These are phyloP conservation scores for Dillenia suffruticosa DNA, from an alignment of 164 flowering plant genomes.

Conservation along the genomic window DNA sequence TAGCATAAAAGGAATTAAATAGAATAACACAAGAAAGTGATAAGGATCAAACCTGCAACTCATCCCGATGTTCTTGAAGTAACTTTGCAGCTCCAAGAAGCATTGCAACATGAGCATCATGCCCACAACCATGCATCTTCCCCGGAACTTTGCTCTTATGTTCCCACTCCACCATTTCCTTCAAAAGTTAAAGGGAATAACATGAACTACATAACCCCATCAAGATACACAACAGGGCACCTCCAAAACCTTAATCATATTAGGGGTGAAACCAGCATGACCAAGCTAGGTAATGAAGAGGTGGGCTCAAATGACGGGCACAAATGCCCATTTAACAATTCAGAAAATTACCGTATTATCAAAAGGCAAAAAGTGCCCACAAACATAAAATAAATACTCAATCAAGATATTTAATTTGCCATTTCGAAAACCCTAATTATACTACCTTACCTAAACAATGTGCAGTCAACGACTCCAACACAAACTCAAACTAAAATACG, in stretches of 20 bases:
- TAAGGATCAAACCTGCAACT: conserved; percentile 33
- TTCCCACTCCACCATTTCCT: conserved; percentile 78
- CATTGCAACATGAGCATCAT: conserved; percentile 74
- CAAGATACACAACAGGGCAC: not conserved
- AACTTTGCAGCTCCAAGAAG: conserved; percentile 75
- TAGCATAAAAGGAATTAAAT: too few relatives aligned
- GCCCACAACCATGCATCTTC: conserved; percentile 80
- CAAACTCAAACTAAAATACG: not conserved
- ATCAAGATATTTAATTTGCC: too few relatives aligned
- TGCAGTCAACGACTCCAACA: not conserved
- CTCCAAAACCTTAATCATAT: too few relatives aligned
- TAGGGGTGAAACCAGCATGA: too few relatives aligned
- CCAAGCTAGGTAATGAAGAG: too few relatives aligned
- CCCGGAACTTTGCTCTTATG: conserved; percentile 63
- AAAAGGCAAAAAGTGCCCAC: too few relatives aligned
- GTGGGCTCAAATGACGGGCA: too few relatives aligned
- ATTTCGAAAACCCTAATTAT: too few relatives aligned
- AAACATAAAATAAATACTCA: too few relatives aligned
- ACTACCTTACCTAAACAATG: not conserved
- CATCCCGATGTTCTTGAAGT: conserved; percentile 39
- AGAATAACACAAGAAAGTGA: not conserved
- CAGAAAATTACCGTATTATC: too few relatives aligned
- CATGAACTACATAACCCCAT: not conserved
- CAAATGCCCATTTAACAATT: too few relatives aligned
- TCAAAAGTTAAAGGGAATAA: not conserved